Conservation (phyloP, 2,329 filamentous ascomycete genomes). For the Phialocephala subalpina region DNA sequence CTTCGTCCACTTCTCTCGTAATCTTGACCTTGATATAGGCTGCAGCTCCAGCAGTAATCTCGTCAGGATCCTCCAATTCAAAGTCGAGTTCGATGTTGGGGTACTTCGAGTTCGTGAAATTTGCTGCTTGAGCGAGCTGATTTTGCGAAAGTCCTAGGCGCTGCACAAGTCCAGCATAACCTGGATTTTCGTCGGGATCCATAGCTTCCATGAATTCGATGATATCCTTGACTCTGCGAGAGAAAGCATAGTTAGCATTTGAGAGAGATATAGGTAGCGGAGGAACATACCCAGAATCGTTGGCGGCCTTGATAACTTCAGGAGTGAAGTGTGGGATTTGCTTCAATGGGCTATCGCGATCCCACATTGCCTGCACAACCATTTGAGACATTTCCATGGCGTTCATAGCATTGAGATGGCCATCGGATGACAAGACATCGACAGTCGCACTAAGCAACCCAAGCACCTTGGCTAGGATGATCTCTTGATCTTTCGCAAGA, state of each 20-base stretch:
- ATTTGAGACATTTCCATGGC: constrained; percentile 99
- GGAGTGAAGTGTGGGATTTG: constrained; percentile 95
- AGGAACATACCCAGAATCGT: constrained; percentile 73
- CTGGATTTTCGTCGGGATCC: constrained; percentile 90
- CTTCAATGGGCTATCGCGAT: constrained; percentile 94
- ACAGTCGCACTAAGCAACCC: constrained; percentile 91
- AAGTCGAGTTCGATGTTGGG: constrained; percentile 94
- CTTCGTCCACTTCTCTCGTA: constrained; percentile 79
- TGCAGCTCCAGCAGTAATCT: constrained; percentile 81
- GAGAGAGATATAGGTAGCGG: constrained; percentile 3
- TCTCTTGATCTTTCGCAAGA: constrained; percentile 93
- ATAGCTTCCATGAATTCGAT: constrained; percentile 99
- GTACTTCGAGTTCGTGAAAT: constrained; percentile 96
- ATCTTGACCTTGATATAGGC: constrained; percentile 86
- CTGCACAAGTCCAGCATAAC: constrained; percentile 81
- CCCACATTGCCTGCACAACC: constrained; percentile 99
- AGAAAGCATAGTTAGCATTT: constrained; percentile 43
- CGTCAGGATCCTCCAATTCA: constrained; percentile 81
- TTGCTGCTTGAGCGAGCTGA: constrained; percentile 87
- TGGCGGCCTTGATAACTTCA: constrained; percentile 83
- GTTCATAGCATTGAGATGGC: constrained; percentile 95
- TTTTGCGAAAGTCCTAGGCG: constrained; percentile 80
- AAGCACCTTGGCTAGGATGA: constrained; percentile 83
- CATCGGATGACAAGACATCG: constrained; percentile 94
- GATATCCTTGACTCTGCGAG: constrained; percentile 81